Conservation (phyloP, 163 green algal genomes). For the Chlorella variabilis region DNA sequence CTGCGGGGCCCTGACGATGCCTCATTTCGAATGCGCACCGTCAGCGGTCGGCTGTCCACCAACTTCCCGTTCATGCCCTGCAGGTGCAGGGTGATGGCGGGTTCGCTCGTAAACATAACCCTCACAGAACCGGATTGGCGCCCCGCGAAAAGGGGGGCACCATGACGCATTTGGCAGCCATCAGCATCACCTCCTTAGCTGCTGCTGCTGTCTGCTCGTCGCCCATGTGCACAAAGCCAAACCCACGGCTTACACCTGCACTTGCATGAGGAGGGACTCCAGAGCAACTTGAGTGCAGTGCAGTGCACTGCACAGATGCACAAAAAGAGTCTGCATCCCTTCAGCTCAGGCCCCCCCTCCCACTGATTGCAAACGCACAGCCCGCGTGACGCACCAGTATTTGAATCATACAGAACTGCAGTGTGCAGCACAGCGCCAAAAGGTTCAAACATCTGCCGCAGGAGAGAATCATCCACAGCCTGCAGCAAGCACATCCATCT, state of each 20-base stretch:
- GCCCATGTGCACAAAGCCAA: slow-evolving; percentile 90
- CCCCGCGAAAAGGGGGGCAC: too few species aligned
- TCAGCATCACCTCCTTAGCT: slow-evolving; percentile 33
- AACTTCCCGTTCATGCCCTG: slow-evolving; percentile 49
- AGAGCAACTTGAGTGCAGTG: too few species aligned
- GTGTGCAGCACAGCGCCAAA: slow-evolving; percentile 68
- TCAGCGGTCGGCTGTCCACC: slow-evolving; percentile 69
- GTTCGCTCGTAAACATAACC: too few species aligned
- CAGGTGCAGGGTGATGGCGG: neutral
- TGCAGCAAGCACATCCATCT: slow-evolving; percentile 2
- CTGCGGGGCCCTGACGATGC: neutral
- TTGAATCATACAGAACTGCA: slow-evolving; percentile 43
- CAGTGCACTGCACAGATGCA: too few species aligned
- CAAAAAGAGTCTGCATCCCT: neutral
- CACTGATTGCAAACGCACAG: neutral
- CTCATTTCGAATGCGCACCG: slow-evolving; percentile 68
- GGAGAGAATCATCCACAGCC: slow-evolving; percentile 49
- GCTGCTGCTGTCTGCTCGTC: slow-evolving; percentile 58
- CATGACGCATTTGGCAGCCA: too few species aligned
- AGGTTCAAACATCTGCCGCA: slow-evolving; percentile 66
- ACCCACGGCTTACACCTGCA: slow-evolving; percentile 67
- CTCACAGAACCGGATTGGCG: too few species aligned
- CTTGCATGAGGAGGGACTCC: neutral
- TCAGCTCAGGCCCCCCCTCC: too few species aligned
- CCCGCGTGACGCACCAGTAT: neutral